Conservation (phyloP, 2,329 filamentous ascomycete species). For the Colletotrichum sidae region DNA sequence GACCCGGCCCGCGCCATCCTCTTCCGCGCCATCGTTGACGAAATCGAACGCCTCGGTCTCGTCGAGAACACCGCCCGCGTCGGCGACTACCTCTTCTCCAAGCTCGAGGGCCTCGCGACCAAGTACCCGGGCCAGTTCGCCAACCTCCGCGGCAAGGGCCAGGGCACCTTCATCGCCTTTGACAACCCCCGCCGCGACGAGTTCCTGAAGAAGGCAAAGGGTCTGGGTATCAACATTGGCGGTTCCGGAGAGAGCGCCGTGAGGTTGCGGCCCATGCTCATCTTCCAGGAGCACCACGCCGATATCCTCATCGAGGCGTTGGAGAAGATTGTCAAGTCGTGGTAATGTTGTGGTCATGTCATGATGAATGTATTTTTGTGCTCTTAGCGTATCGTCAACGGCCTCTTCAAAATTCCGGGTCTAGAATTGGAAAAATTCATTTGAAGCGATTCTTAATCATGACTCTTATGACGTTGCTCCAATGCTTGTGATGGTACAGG, state of each 20-base stretch:
- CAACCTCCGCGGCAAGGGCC: slow-evolving; percentile 87
- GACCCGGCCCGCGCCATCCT: slow-evolving; percentile 87
- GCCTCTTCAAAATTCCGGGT: too few species aligned
- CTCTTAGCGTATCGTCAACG: too few species aligned
- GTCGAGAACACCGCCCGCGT: slow-evolving; percentile 82
- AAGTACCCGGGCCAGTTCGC: slow-evolving; percentile 82
- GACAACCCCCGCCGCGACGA: slow-evolving; percentile 84
- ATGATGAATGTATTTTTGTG: neutral
- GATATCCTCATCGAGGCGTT: slow-evolving; percentile 84
- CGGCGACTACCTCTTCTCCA: slow-evolving; percentile 81
- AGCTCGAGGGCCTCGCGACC: slow-evolving; percentile 74
- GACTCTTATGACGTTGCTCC: too few species aligned
- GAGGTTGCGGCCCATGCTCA: slow-evolving; percentile 87
- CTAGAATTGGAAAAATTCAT: too few species aligned
- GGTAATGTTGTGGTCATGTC: slow-evolving; percentile 15
- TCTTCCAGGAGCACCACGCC: slow-evolving; percentile 92
- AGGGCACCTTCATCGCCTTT: slow-evolving; percentile 94
- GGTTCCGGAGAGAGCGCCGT: slow-evolving; percentile 82
- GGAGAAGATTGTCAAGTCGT: slow-evolving; percentile 76
- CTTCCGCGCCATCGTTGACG: slow-evolving; percentile 86
- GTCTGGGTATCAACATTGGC: slow-evolving; percentile 86
- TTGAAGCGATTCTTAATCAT: too few species aligned
- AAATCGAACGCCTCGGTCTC: slow-evolving; percentile 81
- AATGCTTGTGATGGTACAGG: too few species aligned
- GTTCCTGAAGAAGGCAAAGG: slow-evolving; percentile 83